phyloP scores from a whole-genome alignment of 495 filamentous ascomycete species.

The Rostrohypoxylon terebratum region DNA sequence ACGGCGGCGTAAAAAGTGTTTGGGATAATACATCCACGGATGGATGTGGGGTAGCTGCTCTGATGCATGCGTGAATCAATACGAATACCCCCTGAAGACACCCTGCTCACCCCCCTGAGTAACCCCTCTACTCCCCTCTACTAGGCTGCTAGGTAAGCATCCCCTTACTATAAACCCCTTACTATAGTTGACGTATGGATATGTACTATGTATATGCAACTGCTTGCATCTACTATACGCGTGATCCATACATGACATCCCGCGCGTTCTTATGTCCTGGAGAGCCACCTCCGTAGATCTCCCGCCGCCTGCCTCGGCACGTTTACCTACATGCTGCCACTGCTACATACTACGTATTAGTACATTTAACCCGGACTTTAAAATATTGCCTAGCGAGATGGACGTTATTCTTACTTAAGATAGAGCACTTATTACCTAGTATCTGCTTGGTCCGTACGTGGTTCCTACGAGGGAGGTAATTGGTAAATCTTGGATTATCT shows the following conservation, averaged over 20 bases:
- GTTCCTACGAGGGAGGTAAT: slow-evolving; percentile 25
- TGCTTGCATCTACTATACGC: slow-evolving; percentile 22
- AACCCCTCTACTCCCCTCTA: slow-evolving; percentile 15
- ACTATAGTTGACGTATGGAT: slow-evolving; percentile 24
- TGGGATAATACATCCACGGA: background rate
- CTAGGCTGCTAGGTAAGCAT: slow-evolving; percentile 11
- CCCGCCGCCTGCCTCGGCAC: slow-evolving; percentile 20
- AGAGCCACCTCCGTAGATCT: slow-evolving; percentile 35
- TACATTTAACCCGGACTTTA: slow-evolving; percentile 29
- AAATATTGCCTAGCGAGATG: slow-evolving; percentile 41
- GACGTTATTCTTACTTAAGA: slow-evolving; percentile 16
- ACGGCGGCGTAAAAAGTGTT: background rate
- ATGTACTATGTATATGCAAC: background rate
- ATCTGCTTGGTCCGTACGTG: slow-evolving; percentile 11
- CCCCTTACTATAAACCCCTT: slow-evolving; percentile 16
- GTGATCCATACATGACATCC: slow-evolving; percentile 38
- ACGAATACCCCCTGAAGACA: slow-evolving; percentile 22
- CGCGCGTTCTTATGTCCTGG: slow-evolving; percentile 26
- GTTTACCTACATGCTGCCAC: background rate
- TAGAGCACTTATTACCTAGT: slow-evolving; percentile 3
- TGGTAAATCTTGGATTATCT: slow-evolving; percentile 39
- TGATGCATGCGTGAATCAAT: slow-evolving; percentile 18
- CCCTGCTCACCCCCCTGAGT: background rate
- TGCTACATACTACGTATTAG: slow-evolving; percentile 1
- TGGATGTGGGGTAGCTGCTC: slow-evolving; percentile 21